A percentile compares a stretch with the other conserved stretches of the same genome.
These are phyloP conservation scores for Ceriops zippeliana DNA, from an alignment of 345 rosid species.

Conservation along the genomic window DNA sequence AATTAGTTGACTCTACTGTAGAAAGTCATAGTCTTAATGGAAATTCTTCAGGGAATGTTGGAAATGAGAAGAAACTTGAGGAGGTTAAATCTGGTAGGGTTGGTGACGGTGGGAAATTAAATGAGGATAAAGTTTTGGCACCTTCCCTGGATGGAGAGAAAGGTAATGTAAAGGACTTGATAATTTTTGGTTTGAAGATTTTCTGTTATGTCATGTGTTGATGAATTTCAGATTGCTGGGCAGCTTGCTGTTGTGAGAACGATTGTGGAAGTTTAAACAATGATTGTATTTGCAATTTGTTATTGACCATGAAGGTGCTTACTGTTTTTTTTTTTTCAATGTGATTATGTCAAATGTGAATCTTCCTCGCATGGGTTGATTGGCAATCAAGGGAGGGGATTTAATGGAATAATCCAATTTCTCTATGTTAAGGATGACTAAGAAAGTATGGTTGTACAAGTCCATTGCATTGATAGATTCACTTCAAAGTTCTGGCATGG, in stretches of 20 bases:
- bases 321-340: not conserved
- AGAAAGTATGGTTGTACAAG: not conserved
- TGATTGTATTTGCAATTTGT: too few species aligned
- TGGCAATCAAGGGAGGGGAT: not conserved
- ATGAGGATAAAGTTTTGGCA: constrained; percentile 33
- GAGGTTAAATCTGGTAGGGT: constrained; percentile 32
- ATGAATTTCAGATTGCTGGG: not conserved
- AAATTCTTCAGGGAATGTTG: constrained; percentile 29
- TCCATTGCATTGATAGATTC: not conserved
- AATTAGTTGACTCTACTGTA: constrained; percentile 30
- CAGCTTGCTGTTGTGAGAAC: not conserved
- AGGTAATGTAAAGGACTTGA: constrained; percentile 37
- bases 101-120: not conserved
- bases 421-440: not conserved
- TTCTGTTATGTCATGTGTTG: not conserved
- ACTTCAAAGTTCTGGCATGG: not conserved
- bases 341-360: constrained; percentile 10
- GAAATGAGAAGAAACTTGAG: constrained; percentile 26
- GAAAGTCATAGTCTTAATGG: constrained; percentile 34
- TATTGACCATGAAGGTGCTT: not conserved
- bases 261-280: too few species aligned
- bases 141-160: constrained; percentile 40
- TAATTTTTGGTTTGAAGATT: not conserved
- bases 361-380: constrained; percentile 4
- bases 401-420: too few species aligned